Evolutionary conservation across 257 asterid genomes (phyloP).

Genomic region (Leonotis leonurus): DNA sequence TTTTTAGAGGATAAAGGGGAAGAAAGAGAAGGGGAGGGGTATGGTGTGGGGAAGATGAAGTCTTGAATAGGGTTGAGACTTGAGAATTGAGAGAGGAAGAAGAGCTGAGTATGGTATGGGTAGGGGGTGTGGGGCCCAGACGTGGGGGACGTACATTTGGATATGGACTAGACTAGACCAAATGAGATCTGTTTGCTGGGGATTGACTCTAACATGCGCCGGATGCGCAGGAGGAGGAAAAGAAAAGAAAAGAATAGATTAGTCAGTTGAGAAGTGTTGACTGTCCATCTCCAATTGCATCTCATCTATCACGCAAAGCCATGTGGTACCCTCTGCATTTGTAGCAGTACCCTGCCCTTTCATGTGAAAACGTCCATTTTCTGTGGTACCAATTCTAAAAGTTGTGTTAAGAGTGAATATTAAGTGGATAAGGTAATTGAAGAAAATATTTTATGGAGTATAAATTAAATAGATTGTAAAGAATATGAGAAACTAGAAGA

Average conservation of each 20-base stretch:
- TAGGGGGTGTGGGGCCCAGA: not conserved
- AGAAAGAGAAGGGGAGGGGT: not conserved
- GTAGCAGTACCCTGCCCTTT: conserved; percentile 27
- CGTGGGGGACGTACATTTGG: conserved; percentile 12
- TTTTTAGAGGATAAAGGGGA: conserved; percentile 13
- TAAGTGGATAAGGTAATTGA: too few relatives aligned
- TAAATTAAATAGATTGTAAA: too few relatives aligned
- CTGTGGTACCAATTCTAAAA: too few relatives aligned
- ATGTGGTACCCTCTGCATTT: conserved; percentile 34
- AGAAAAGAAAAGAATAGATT: not conserved
- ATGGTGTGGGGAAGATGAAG: not conserved
- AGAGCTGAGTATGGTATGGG: not conserved
- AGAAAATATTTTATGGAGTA: too few relatives aligned
- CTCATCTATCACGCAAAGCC: not conserved
- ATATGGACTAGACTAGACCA: conserved; percentile 25
- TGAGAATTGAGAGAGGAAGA: not conserved
- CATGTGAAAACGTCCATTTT: conserved; percentile 14
- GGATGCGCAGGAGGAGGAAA: conserved; percentile 24
- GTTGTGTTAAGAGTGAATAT: too few relatives aligned
- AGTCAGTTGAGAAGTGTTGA: not conserved
- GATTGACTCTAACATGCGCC: conserved; percentile 34
- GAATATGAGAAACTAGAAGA: too few relatives aligned
- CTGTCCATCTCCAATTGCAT: conserved; percentile 12
- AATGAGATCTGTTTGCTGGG: conserved; percentile 30
- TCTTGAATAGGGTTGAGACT: conserved; percentile 13